Percentiles rank a stretch among this genome's conserved stretches.
These are phyloP conservation scores for Nannochloris sp. DNA, from an alignment of 139 green algal genomes.

Conservation along the genomic window DNA sequence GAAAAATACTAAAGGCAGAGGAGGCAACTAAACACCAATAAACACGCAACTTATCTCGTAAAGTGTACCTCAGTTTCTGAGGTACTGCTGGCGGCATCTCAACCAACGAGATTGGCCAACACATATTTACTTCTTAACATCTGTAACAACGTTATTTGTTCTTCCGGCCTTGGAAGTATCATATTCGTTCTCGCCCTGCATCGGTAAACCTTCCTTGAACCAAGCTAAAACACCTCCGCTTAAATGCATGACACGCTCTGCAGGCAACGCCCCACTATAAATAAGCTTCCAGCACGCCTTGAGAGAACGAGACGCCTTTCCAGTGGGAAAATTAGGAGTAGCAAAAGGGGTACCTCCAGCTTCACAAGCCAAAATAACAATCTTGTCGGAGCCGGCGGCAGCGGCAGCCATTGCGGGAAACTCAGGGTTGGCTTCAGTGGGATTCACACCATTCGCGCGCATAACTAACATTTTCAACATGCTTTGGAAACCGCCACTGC, in stretches of 20 bases:
- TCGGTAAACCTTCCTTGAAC: conserved; percentile 23
- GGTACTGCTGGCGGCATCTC: neutral
- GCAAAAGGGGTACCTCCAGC: conserved; percentile 41
- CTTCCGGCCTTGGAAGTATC: neutral
- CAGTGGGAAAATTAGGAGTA: conserved; percentile 37
- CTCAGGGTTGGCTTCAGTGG: conserved; percentile 33
- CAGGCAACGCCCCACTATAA: neutral
- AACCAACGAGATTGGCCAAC: neutral
- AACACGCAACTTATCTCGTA: no score
- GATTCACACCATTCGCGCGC: conserved; percentile 21
- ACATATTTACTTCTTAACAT: neutral
- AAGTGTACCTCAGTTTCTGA: no score
- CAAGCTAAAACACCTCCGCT: conserved; percentile 43
- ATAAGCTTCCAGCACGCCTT: conserved; percentile 33
- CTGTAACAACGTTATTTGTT: conserved; percentile 8
- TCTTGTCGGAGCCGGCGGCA: conserved; percentile 26
- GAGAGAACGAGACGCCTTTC: conserved; percentile 38
- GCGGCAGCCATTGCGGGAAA: conserved; percentile 21
- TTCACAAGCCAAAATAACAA: conserved; percentile 49
- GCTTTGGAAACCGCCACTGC: neutral
- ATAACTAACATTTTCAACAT: conserved; percentile 21
- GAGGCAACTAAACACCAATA: no score
- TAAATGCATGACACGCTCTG: conserved; percentile 30
- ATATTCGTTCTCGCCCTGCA: conserved; percentile 29
- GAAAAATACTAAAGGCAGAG: no score